Conservation (phyloP, 1,139 yeast species). For the Hyphopichia khmerensis region DNA sequence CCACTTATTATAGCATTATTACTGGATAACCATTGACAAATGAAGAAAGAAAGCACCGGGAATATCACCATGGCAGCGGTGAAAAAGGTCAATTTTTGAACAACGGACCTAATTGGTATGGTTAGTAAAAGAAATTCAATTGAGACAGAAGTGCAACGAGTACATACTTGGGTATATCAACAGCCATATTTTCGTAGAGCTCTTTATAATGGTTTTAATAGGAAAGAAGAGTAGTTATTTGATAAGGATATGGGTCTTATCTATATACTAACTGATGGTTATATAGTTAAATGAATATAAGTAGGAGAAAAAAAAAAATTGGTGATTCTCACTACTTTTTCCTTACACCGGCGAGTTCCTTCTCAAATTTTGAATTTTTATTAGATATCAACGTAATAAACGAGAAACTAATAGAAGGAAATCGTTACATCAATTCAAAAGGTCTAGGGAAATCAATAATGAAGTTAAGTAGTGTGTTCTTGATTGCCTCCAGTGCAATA, state of each 20-base stretch:
- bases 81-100: conserved; percentile 76
- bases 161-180: conserved; percentile 62
- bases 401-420: too few species aligned
- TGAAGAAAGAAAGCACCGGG: conserved; percentile 75
- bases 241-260: too few species aligned
- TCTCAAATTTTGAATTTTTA: too few species aligned
- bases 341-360: conserved; percentile 3
- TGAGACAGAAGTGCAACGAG: not conserved
- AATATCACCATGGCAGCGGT: conserved; percentile 85
- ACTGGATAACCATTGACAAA: conserved; percentile 51
- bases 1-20: conserved; percentile 76
- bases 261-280: too few species aligned
- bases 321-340: not conserved
- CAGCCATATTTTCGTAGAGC: too few species aligned
- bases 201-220: too few species aligned
- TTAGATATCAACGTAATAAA: too few species aligned
- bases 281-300: too few species aligned
- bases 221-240: too few species aligned
- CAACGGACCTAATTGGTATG: conserved; percentile 47
- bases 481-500: conserved; percentile 4
- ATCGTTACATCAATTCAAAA: not conserved
- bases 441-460: not conserved
- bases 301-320: not conserved
- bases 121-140: conserved; percentile 1
- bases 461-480: conserved; percentile 6